Base-by-base conservation (phyloP, 306 rosid species). In the Lablab purpureus region DNA sequence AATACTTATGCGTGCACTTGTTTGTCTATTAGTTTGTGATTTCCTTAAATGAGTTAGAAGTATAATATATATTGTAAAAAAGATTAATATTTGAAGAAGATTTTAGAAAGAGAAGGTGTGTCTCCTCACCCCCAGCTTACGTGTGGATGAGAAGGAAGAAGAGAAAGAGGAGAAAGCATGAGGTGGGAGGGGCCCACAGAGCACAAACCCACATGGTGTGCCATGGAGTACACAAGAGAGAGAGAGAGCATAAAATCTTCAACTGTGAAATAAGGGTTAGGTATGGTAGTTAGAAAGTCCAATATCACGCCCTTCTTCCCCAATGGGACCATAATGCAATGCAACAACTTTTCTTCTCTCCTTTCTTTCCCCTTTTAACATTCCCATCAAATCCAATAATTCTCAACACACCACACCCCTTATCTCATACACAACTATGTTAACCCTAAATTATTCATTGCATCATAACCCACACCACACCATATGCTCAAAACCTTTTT, bases 241-340 rank as follows among this genome's bases (percentile, higher is more conserved):
- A 36, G 40, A 36, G 40, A 74, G 7, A 43, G 69, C 67, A 71
- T 62, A 63, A 56, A 71, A 75, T 82, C 77, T 88, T 85, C 71
- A 83, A 78, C 75, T 41, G 75, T 55, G 65, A 64, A 81, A 79
- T 73, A 28, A 85, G 71, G 86, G 91, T 89, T 87, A 89, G 93
- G 90, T 87, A 81, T 65, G 93, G 90, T 83, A 51, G 96, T 91
- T 89, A 74, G 82, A 81, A 81, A 85, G 88, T 89, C 91, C 89
- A 84, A 63, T 67, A 43, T 77, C 87, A 75, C 79, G 47, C 86
- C 27, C 81, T 51, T 49, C 54, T 78, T 75, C 47, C 76, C 32
- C 27, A 15, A 18, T 28, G 86, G 73, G 82, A 75, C 84, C 88
- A 49, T 37, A 52, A 40, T 40, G 45, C 45, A 40, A 23, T 49